Conservation (phyloP, 73 alveolate species). For the Uronychia setigera region DNA sequence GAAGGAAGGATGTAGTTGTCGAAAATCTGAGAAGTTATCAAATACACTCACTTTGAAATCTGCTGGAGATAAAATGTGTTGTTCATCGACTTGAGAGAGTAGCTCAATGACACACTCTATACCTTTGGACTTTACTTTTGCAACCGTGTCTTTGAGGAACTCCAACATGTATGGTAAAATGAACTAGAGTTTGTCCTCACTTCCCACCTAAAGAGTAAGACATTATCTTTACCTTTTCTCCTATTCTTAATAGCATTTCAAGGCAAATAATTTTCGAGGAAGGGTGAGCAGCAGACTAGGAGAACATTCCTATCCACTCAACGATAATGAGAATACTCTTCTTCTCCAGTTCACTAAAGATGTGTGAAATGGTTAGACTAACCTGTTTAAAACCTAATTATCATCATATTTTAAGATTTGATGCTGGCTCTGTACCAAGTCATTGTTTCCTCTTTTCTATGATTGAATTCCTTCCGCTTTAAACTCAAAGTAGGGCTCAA, state of each 20-base stretch:
- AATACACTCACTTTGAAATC: neutral
- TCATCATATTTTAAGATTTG: no score
- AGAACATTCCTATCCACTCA: slow-evolving; percentile 45
- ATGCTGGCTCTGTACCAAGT: neutral
- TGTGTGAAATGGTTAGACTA: no score
- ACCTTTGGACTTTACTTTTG: slow-evolving; percentile 58
- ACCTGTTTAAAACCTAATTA: no score
- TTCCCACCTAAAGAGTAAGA: neutral
- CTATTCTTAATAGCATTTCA: slow-evolving; percentile 53
- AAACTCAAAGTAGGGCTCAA: neutral
- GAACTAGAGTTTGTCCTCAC: slow-evolving; percentile 47
- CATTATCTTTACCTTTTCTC: neutral
- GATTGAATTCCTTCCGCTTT: neutral
- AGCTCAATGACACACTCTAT: slow-evolving; percentile 21
- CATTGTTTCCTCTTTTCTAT: neutral
- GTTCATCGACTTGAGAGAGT: neutral
- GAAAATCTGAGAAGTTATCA: slow-evolving; percentile 22
- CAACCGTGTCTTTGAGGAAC: slow-evolving; percentile 44
- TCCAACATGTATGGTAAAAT: slow-evolving; percentile 49
- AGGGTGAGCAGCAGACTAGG: slow-evolving; percentile 45
- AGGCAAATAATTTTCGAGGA: slow-evolving; percentile 36
- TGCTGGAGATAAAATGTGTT: neutral
- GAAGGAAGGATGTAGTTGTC: slow-evolving; percentile 56
- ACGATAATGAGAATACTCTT: slow-evolving; percentile 37
- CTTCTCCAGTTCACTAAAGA: slow-evolving; percentile 10